These are phyloP conservation scores for Aphanomyces astaci DNA, from an alignment of 352 stramenopile species.

Conservation along the genomic window DNA sequence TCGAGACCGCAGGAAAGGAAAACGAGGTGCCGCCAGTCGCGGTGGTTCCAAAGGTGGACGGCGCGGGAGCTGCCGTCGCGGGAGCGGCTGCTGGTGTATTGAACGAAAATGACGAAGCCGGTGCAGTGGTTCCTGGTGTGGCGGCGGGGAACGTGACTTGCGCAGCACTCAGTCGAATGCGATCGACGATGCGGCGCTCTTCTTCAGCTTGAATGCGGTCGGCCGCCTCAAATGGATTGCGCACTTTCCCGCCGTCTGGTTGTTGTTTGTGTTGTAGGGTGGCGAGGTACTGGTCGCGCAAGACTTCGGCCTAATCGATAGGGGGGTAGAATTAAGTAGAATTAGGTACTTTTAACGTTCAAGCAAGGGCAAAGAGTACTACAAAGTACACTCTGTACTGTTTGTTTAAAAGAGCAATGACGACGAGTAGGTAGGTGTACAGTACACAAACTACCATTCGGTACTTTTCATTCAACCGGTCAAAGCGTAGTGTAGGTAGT, in stretches of 20 bases:
- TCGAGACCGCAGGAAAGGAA: background rate
- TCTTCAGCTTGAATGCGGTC: constrained; percentile 64
- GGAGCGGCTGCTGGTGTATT: constrained; percentile 18
- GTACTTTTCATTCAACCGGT: too few species aligned
- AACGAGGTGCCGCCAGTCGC: background rate
- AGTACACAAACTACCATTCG: too few species aligned
- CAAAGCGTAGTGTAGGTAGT: too few species aligned
- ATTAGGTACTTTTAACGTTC: too few species aligned
- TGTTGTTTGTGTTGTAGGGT: constrained; percentile 56
- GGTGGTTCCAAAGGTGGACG: background rate
- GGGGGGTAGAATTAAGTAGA: too few species aligned
- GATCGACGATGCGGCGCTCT: constrained; percentile 36
- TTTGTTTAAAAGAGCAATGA: too few species aligned
- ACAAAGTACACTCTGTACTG: too few species aligned
- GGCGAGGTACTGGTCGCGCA: constrained; percentile 56
- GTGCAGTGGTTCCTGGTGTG: background rate
- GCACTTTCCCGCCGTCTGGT: constrained; percentile 49
- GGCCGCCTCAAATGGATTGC: constrained; percentile 55
- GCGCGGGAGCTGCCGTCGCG: background rate
- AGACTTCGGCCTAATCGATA: constrained; percentile 50
- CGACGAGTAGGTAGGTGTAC: too few species aligned
- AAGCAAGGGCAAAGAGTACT: too few species aligned
- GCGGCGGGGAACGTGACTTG: constrained; percentile 25
- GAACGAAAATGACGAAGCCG: constrained; percentile 10
- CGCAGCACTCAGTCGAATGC: constrained; percentile 19